Conservation (phyloP, 192 early-diverging fungal species). For the Backusella circina region DNA sequence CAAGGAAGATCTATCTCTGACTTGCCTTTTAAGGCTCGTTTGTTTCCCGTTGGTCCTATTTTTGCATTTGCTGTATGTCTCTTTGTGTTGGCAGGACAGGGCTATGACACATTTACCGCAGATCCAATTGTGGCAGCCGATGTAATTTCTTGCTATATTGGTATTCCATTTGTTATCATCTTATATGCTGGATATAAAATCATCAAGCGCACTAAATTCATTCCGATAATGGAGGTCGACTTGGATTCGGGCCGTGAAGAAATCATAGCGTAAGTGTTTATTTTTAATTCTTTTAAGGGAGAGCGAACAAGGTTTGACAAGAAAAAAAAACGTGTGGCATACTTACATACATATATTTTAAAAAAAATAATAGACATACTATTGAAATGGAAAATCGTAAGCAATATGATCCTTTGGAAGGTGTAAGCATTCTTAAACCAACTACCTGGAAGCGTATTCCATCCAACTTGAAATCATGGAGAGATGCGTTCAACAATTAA, state of each 20-base stretch:
- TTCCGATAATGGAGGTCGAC: constrained; percentile 61
- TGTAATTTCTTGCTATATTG: constrained; percentile 62
- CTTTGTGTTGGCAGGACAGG: constrained; percentile 62
- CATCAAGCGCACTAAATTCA: constrained; percentile 55
- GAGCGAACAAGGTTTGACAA: not conserved
- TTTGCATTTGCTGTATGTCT: constrained; percentile 56
- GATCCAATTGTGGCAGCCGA: constrained; percentile 41
- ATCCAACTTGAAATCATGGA: constrained; percentile 19
- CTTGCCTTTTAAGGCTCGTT: constrained; percentile 70
- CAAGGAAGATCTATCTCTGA: constrained; percentile 60
- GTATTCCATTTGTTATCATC: constrained; percentile 57
- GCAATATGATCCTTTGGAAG: constrained; percentile 21
- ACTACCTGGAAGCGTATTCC: constrained; percentile 30
- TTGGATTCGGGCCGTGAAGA: constrained; percentile 43
- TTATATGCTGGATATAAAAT: constrained; percentile 64
- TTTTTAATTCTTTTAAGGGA: not conserved
- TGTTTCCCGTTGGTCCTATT: constrained; percentile 71
- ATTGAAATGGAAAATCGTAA: constrained; percentile 16
- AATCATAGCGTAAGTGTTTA: constrained; percentile 3
- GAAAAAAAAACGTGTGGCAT: not conserved
- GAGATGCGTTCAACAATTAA: constrained; percentile 28
- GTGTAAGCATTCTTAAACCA: constrained; percentile 26
- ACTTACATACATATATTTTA: not conserved
- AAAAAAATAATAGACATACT: constrained; percentile 19
- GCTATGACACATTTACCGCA: constrained; percentile 43